Base-by-base conservation (phyloP, 2,329 filamentous ascomycete species). In the Diplodia intermedia region DNA sequence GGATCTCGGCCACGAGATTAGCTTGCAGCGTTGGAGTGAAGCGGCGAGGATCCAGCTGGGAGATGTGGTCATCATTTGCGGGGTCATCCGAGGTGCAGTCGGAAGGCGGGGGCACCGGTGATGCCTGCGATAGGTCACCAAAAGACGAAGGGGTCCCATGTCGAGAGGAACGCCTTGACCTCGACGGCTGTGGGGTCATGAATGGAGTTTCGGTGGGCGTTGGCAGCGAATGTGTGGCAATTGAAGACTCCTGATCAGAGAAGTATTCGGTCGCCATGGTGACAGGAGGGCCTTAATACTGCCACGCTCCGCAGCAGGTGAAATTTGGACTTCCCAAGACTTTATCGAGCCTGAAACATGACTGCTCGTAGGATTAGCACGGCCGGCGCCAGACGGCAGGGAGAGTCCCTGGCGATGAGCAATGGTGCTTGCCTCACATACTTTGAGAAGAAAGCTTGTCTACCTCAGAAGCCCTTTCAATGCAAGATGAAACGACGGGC, bases 11-110 rank as follows among this genome's bases (percentile, higher is more conserved):
- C 0, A 99, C 94, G 7, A 99, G 83, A 61, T 92, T 97, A 9
- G 95, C 95, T 78, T 98, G 95, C 12, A 99, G 82, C 0, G 94
- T 98, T 1, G 95, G 95, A 0, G 95, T 99, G 76, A 99, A 97
- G 47, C 95, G 88, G 67, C 94, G 89, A 3, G 95, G 93, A 75
- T 99, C 95, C 36, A 97, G 83, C 26, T 93, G 89, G 2, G 87
- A 88, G 40, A 93, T 88, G 54, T 82, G 87, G 70, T 94, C 91
- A 71, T 94, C 89, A 66, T 81, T 86, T 26, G 83, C 81, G 29
- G 87, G 79, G 75, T 92, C 89, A 68, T 84, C 72, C 1, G 71
- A 69, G 38, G 70, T 69, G 31, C 70, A 72, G 82, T 73, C 87
- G 26, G 83, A 79, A 20, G 82, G 82, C 33, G 86, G 79, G 26